Evolutionary conservation across 495 filamentous ascomycete species (phyloP), one percentile per base, ranked within the genome.

Genomic region (Oleoguttula mirabilis): DNA sequence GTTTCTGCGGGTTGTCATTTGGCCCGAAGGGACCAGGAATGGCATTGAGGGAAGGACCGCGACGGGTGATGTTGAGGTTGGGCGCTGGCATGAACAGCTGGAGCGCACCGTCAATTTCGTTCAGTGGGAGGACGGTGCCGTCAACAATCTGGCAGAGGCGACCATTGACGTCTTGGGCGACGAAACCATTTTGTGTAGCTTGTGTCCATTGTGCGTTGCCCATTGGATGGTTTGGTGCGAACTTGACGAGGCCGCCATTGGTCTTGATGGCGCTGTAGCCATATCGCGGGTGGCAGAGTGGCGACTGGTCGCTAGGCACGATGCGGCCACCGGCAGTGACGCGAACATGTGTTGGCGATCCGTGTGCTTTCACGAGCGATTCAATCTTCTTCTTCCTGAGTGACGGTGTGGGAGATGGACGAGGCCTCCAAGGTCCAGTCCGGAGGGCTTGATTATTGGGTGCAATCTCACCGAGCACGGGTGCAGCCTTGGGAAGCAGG

Each of bases 261-360:
- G 22, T 21, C 23, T 52, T 43, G 34, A 52, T 44, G 10, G 49
- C 49, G 34, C 47, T 48, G 32, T 45, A 51, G 47, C 43, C 45
- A 34, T 50, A 58, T n/a, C 59, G 55, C 15, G 59, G 51, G 32
- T 47, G 51, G 41, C 52, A 50, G 24, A 58, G 55, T 5, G 60
- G 55, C 3, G 51, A 45, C 25, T 63, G 45, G 41, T 63, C 60
- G 37, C 51, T 71, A 3, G 75, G 72, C 14, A 80, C 73, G 32
- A 80, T 72, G 24, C 66, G 69, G n/a, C 76, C 76, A 14, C 74
- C 75, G 41, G 76, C 76, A 31, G 75, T 79, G 34, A 80, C 76
- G 27, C 76, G 68, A 37, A 79, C 64, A 33, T 72, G 68, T 12
- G 63, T 71, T 4, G 76, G 74, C 17, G 75, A 76, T 1, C 70